These are phyloP conservation scores for Dactylonectria estremocensis DNA, from an alignment of 2,329 filamentous ascomycete genomes.

Conservation along the genomic window DNA sequence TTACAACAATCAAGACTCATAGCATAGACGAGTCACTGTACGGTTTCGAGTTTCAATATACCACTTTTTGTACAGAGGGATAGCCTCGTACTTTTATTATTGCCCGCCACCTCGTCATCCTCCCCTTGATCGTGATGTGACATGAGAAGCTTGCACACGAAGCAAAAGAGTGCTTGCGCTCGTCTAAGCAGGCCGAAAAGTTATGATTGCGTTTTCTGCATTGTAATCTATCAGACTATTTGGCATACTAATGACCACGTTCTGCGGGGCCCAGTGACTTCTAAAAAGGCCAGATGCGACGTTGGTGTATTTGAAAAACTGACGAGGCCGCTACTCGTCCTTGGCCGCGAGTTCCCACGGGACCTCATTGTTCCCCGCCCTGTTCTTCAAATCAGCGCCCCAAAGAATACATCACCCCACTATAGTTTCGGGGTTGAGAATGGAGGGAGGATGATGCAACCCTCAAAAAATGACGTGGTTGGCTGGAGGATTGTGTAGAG, in stretches of 20 bases:
- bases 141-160: background rate
- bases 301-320: background rate
- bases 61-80: conserved; percentile 37
- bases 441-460: background rate
- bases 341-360: background rate
- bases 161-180: background rate
- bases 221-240: no score
- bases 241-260: background rate
- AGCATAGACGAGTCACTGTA: conserved; percentile 36
- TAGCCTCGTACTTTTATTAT: conserved; percentile 18
- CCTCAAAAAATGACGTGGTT: background rate
- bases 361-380: background rate
- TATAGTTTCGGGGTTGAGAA: background rate
- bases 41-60: conserved; percentile 45
- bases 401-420: background rate
- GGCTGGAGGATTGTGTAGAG: background rate
- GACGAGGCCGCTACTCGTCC: background rate
- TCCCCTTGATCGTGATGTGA: background rate
- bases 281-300: background rate
- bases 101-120: conserved; percentile 1
- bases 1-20: conserved; percentile 32
- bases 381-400: background rate
- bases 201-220: background rate
- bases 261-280: background rate
- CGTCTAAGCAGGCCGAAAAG: background rate